Conservation (phyloP, 306 rosid species). For the Cicer judaicum region DNA sequence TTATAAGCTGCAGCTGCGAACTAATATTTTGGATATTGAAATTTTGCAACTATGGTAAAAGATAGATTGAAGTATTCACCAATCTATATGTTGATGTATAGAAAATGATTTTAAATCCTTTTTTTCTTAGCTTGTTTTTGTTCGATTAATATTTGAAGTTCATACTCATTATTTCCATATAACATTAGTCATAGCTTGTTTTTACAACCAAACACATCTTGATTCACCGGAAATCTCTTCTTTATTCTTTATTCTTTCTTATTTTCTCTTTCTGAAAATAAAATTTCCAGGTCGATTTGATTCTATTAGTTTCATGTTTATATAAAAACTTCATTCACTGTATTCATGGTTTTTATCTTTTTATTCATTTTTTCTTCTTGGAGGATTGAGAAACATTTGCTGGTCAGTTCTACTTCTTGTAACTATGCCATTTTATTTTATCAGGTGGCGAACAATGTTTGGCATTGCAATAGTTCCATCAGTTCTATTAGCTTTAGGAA, state of each 20-base stretch:
- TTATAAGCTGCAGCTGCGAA: neutral
- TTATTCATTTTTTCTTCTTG: constrained; percentile 21
- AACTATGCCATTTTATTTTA: neutral
- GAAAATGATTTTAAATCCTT: neutral
- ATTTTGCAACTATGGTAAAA: constrained; percentile 1
- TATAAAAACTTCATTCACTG: constrained; percentile 2
- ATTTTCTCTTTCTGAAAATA: constrained; percentile 16
- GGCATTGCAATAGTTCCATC: constrained; percentile 89
- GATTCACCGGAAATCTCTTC: constrained; percentile 8
- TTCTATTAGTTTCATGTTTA: constrained; percentile 22
- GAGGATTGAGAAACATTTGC: constrained; percentile 4
- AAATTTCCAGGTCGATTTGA: neutral
- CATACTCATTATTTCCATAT: neutral
- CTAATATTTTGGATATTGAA: neutral
- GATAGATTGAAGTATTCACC: constrained; percentile 25
- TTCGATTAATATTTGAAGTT: constrained; percentile 29
- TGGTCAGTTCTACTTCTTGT: constrained; percentile 20
- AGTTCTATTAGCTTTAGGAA: constrained; percentile 85
- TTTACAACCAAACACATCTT: neutral
- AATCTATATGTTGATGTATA: neutral
- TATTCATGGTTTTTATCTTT: neutral
- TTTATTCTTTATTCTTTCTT: neutral
- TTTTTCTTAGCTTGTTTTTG: neutral
- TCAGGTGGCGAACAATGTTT: constrained; percentile 98
- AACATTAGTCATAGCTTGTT: constrained; percentile 4